Base-by-base conservation (phyloP, 495 filamentous ascomycete genomes). In the Penicillium nucicola region DNA sequence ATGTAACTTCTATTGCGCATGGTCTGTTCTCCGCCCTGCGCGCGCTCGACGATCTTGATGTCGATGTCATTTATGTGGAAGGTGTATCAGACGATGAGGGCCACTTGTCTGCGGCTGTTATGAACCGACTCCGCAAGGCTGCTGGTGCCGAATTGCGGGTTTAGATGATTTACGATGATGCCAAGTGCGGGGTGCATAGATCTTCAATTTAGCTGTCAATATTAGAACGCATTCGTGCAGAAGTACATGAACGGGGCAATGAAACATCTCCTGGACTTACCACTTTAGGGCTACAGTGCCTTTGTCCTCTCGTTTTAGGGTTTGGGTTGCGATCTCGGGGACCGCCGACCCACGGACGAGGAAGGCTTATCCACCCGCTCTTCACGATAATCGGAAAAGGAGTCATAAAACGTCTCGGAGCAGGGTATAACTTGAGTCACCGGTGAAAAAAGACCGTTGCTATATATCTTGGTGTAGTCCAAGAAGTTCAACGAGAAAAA, bases 111-210 rank as follows among this genome's bases (percentile, higher is more conserved):
- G 87, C 90, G 14, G 95, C 93, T 8, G 84, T 98, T 37, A 97
- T 98, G 95, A 98, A 98, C 62, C 77, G 92, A 55, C 70, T 97
- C 7, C 75, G 93, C 40, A 97, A 97, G 72, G 92, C 92, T 30
- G 91, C 93, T 36, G 77, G 77, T 25, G 55, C 63, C 23, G 73
- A 74, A 52, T 56, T 78, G 33, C 59, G 62, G 43, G 64, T 66
- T 18, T 78, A 62, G 52, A 51, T 52, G 18, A 42, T 38, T 49
- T 50, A 40, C 18, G 30, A 20, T 52, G 37, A 51, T 28, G 25
- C 5, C 25, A 11, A 38, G 23, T 33, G 31, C 47, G 37, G 53
- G 41, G 46, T 22, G 23, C 11, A 56, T 40, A 52, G 40, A 49
- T 37, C 45, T 53, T 48, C 12, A 23, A 36, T 19, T 14, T 11